Evolutionary conservation across 441 rosid species (phyloP).

Genomic region (Kokia cookei): DNA sequence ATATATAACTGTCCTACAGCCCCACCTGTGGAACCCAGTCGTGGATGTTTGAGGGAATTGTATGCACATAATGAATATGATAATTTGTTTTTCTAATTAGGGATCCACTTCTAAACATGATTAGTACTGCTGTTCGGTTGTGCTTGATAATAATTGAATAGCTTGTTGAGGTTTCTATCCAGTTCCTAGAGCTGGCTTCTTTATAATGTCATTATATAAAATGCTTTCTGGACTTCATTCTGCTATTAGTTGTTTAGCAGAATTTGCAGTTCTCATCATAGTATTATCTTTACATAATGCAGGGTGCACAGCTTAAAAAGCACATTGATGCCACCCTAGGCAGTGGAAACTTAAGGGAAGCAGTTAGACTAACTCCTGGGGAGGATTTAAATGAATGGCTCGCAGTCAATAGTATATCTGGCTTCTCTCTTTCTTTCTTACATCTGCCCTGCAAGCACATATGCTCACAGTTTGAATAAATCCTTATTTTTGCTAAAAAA

Average conservation of each 20-base stretch:
- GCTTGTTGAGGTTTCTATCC: conserved; percentile 3
- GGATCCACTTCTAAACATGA: background rate
- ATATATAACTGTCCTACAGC: background rate
- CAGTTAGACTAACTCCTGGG: conserved; percentile 96
- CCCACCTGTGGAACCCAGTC: background rate
- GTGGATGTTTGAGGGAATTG: background rate
- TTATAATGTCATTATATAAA: background rate
- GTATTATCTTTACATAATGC: conserved; percentile 19
- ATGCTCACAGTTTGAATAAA: background rate
- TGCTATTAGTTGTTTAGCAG: background rate
- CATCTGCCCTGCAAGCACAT: background rate
- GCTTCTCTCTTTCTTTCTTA: conserved; percentile 12
- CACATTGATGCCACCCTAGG: conserved; percentile 97
- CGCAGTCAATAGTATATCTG: conserved; percentile 77
- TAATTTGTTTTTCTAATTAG: background rate
- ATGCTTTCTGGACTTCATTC: background rate
- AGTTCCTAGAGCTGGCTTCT: background rate
- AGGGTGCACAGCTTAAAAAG: conserved; percentile 97
- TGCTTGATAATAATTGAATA: background rate
- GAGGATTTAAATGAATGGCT: conserved; percentile 98
- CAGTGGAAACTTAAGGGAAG: conserved; percentile 97
- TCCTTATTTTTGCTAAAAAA: background rate
- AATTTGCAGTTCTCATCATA: background rate
- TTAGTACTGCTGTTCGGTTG: background rate
- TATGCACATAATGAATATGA: background rate